Base-by-base conservation (phyloP, 495 filamentous ascomycete genomes). In the Podospora didyma region DNA sequence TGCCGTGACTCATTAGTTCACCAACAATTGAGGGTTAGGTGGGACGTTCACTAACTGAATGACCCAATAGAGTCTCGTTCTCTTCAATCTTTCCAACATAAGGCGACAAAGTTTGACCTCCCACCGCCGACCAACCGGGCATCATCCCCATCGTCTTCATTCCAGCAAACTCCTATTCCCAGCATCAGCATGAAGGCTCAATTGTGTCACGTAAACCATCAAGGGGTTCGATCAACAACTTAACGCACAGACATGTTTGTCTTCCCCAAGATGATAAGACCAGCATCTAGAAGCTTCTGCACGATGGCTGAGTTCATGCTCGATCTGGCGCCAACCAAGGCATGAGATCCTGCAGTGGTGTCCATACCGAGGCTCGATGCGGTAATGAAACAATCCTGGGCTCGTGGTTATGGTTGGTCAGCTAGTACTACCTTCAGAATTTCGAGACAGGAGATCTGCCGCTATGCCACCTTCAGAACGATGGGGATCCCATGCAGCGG, bases 401-500 rank as follows among this genome's bases (percentile, higher is more conserved):
- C n/a, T 16, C 6, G 3, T 17, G 37, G 37, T 31, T 31, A 41
- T 41, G 11, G 12, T 41, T 14, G 7, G 20, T 23, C 37, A 16
- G 7, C 34, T 14, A n/a, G n/a, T n/a, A n/a, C n/a, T n/a, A n/a
- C n/a, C n/a, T n/a, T n/a, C n/a, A n/a, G n/a, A n/a, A n/a, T n/a
- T n/a, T n/a, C n/a, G n/a, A n/a, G n/a, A n/a, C n/a, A n/a, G n/a
- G n/a, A n/a, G 34, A 35, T 35, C 14, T 7, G 34, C 34, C 14
- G 34, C 34, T 14, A 14, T 35, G 7, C 14, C 12, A 54, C 51
- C 24, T 54, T 54, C 9, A 54, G 3, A 16, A 54, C 41, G 20
- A 54, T 54, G n/a, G 51, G 51, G 20, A 54, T 54, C 7, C 51
- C 51, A 63, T 89, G 85, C 0, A 87, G 73, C 2, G 79, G 75